Evolutionary conservation across 176 grass and related monocot genomes (phyloP).

Genomic region (Carex cristatella): DNA sequence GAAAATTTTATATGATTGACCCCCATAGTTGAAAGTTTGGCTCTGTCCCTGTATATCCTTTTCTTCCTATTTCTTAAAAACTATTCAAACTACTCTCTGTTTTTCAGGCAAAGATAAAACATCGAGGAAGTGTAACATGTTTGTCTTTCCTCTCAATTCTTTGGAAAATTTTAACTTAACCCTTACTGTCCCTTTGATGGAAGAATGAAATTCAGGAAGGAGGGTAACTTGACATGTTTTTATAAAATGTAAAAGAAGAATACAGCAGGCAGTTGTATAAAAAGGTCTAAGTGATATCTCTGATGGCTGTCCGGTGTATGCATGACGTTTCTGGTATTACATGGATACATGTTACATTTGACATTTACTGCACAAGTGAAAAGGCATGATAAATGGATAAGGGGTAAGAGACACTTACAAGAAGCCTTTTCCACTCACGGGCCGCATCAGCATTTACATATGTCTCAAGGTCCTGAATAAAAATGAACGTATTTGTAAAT

Average conservation of each 20-base stretch:
- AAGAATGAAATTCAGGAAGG: not conserved
- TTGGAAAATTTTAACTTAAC: not conserved
- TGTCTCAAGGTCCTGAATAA: conserved; percentile 71
- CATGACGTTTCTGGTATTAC: not conserved
- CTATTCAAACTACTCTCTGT: not conserved
- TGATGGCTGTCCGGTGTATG: not conserved
- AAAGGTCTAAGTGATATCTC: not conserved
- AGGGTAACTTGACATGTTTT: not conserved
- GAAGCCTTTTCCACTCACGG: conserved; percentile 89
- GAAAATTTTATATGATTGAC: too few species aligned
- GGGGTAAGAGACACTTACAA: conserved; percentile 44
- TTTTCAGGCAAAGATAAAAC: not conserved
- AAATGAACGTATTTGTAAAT: not conserved
- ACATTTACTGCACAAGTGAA: not conserved
- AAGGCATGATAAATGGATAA: not conserved
- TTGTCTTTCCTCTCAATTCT: not conserved
- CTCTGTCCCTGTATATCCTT: not conserved
- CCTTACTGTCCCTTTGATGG: not conserved
- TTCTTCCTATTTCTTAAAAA: not conserved
- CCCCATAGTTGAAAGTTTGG: too few species aligned
- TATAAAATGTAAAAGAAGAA: not conserved
- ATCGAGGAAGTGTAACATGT: not conserved
- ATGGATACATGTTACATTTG: not conserved
- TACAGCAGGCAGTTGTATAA: not conserved
- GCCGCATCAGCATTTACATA: conserved; percentile 66